Conservation (phyloP, 2,329 filamentous ascomycete species). For the Cadophora malorum region DNA sequence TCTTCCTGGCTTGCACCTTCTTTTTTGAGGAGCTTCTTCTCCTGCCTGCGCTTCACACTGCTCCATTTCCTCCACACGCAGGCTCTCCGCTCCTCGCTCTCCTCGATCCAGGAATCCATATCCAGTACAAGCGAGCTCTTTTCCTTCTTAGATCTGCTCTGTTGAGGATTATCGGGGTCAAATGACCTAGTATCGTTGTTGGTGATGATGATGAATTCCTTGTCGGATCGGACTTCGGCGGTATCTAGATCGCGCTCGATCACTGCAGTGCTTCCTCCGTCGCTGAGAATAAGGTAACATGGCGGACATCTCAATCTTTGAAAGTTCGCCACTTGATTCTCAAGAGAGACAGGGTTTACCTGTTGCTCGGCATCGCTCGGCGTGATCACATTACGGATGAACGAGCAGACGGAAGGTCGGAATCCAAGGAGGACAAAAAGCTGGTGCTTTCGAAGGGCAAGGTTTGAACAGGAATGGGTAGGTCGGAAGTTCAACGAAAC, state of each 20-base stretch:
- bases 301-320: constrained; percentile 46
- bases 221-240: constrained; percentile 52
- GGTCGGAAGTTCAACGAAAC: constrained; percentile 58
- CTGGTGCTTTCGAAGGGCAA: constrained; percentile 55
- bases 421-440: constrained; percentile 59
- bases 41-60: constrained; percentile 37
- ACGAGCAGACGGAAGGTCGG: constrained; percentile 54
- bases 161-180: constrained; percentile 21
- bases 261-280: constrained; percentile 53
- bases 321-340: constrained; percentile 42
- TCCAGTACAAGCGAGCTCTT: constrained; percentile 26
- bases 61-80: constrained; percentile 51
- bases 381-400: constrained; percentile 54
- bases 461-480: constrained; percentile 51
- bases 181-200: constrained; percentile 56
- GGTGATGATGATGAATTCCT: constrained; percentile 60
- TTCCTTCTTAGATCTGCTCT: not conserved
- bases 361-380: not conserved
- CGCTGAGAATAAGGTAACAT: constrained; percentile 62
- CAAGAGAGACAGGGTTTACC: constrained; percentile 23
- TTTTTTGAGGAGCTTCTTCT: constrained; percentile 24
- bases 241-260: constrained; percentile 62
- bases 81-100: constrained; percentile 45
- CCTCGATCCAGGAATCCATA: constrained; percentile 43
- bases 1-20: constrained; percentile 19